A percentile compares a stretch with the other conserved stretches of the same genome.
phyloP scores from a whole-genome alignment of 805 yeast species.

The Scheffersomyces ergatensis region DNA sequence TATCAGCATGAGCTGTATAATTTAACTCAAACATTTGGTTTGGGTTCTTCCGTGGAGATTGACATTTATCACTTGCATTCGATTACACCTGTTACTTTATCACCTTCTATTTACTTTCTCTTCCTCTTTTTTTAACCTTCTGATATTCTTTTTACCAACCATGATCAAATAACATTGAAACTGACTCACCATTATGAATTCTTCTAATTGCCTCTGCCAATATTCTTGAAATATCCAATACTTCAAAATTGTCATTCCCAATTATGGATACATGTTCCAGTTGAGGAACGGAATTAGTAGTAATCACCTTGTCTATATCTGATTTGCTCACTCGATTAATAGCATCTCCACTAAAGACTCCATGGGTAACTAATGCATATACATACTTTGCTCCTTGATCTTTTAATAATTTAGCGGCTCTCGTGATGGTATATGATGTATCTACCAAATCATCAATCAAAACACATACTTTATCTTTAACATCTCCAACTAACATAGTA shows the following conservation, averaged over 20 bases:
- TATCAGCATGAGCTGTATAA: no score
- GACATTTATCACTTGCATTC: no score
- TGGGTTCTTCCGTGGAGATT: no score
- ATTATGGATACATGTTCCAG: constrained; percentile 45
- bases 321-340: constrained; percentile 63
- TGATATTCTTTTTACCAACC: no score
- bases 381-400: constrained; percentile 90
- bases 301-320: constrained; percentile 77
- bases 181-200: constrained; percentile 96
- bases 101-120: no score
- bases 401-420: constrained; percentile 89
- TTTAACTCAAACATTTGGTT: no score
- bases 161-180: constrained; percentile 88
- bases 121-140: no score
- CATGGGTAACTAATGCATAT: constrained; percentile 88
- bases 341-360: constrained; percentile 91
- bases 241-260: constrained; percentile 57
- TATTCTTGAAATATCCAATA: constrained; percentile 82
- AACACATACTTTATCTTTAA: constrained; percentile 80
- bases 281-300: constrained; percentile 93
- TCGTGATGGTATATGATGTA: constrained; percentile 84
- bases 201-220: constrained; percentile 95
- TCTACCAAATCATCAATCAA: constrained; percentile 91
- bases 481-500: constrained; percentile 96
- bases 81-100: no score